A percentile compares a stretch with the other conserved stretches of the same genome.
Evolutionary conservation across 1,284 basidiomycete genomes (phyloP).

Genomic region (Phlebopus sp.): DNA sequence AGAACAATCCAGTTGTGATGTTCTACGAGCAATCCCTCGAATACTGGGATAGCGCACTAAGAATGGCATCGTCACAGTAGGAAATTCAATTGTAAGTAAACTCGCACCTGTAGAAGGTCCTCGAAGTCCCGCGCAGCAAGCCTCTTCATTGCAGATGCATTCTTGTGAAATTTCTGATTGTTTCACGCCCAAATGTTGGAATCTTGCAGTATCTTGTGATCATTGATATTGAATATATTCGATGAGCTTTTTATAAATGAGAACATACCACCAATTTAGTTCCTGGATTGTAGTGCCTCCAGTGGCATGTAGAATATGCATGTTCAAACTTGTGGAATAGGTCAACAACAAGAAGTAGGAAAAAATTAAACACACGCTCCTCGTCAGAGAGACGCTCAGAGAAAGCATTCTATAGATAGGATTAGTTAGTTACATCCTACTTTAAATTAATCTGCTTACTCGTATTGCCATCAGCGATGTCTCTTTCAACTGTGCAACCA

Average conservation of each 20-base stretch:
- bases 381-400: slow-evolving; percentile 5
- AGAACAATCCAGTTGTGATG: slow-evolving; percentile 20
- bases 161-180: background rate
- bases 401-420: slow-evolving; percentile 15
- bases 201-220: slow-evolving; percentile 13
- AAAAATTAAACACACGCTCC: slow-evolving; percentile 4
- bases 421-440: background rate
- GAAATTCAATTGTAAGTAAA: background rate
- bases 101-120: slow-evolving; percentile 21
- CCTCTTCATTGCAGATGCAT: too few relatives aligned
- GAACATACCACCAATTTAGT: slow-evolving; percentile 16
- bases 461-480: slow-evolving; percentile 4
- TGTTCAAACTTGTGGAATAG: slow-evolving; percentile 16
- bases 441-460: background rate
- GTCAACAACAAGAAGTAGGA: slow-evolving; percentile 10
- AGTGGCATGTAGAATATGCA: slow-evolving; percentile 8
- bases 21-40: slow-evolving; percentile 23
- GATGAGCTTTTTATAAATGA: background rate
- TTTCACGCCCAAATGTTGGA: too few relatives aligned
- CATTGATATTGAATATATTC: too few relatives aligned
- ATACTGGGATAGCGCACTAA: slow-evolving; percentile 24
- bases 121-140: too few relatives aligned
- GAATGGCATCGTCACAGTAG: background rate
- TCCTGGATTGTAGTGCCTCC: slow-evolving; percentile 14
- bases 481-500: slow-evolving; percentile 3